Conservation (phyloP, 306 rosid genomes). For the Cucumis sativus region DNA sequence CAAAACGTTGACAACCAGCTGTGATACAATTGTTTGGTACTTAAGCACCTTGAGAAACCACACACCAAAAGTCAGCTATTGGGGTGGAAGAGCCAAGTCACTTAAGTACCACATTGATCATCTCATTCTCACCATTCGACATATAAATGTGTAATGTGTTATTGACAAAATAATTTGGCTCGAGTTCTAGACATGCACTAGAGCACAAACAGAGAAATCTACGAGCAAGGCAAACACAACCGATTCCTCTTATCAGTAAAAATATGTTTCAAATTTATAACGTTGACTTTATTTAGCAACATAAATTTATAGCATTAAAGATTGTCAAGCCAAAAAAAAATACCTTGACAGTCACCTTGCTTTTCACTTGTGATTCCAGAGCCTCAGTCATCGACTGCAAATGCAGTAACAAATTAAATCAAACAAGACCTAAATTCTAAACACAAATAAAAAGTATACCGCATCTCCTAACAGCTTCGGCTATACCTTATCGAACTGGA, state of each 20-base stretch:
- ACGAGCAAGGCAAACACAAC: neutral
- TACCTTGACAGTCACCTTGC: conserved; percentile 83
- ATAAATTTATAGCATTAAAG: neutral
- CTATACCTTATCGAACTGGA: conserved; percentile 84
- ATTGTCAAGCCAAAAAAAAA: neutral
- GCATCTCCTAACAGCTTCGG: neutral
- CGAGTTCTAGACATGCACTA: neutral
- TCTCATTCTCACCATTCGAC: neutral
- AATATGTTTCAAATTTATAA: neutral
- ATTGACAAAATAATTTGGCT: neutral
- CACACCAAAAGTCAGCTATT: too few relatives aligned
- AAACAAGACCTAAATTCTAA: conserved; percentile 2
- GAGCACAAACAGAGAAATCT: neutral
- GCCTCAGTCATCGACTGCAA: conserved; percentile 88
- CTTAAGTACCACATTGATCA: too few relatives aligned
- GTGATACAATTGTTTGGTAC: too few relatives aligned
- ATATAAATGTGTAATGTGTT: too few relatives aligned
- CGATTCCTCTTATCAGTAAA: neutral
- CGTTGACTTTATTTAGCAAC: neutral
- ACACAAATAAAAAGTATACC: neutral
- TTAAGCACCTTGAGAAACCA: too few relatives aligned
- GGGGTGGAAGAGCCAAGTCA: too few relatives aligned
- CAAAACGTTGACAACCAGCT: too few relatives aligned
- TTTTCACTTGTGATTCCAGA: conserved; percentile 74
- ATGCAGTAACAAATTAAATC: neutral